Evolutionary conservation across 805 yeast species (phyloP).

Genomic region (Wickerhamiella musiphila): DNA sequence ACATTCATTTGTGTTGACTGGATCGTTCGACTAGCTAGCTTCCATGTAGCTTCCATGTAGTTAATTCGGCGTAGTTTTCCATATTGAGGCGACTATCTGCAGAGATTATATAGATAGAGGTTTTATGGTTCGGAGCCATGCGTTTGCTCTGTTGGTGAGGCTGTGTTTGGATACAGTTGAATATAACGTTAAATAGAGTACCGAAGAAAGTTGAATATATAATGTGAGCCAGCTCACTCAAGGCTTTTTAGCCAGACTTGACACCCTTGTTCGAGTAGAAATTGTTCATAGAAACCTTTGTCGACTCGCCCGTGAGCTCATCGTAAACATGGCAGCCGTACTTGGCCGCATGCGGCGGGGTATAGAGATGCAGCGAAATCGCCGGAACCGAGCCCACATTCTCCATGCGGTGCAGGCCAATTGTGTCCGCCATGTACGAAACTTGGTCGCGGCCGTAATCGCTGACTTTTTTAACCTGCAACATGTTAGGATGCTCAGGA

Average conservation of each 20-base stretch:
- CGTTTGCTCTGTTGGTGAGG: too few species aligned
- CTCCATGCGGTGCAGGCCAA: slow-evolving; percentile 49
- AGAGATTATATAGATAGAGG: too few species aligned
- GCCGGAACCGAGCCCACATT: slow-evolving; percentile 33
- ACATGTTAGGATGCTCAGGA: slow-evolving; percentile 12
- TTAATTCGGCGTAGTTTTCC: too few species aligned
- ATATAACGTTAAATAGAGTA: too few species aligned
- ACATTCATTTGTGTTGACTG: too few species aligned
- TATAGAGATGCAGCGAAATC: slow-evolving; percentile 52
- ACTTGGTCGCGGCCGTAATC: slow-evolving; percentile 26
- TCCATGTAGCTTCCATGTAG: too few species aligned
- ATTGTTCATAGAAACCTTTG: slow-evolving; percentile 26
- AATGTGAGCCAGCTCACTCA: background rate
- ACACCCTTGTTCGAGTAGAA: slow-evolving; percentile 47
- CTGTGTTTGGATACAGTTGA: too few species aligned
- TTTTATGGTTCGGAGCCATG: too few species aligned
- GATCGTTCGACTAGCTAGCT: too few species aligned
- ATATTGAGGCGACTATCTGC: too few species aligned
- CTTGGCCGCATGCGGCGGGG: slow-evolving; percentile 58
- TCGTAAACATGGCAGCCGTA: slow-evolving; percentile 30
- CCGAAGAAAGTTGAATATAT: background rate
- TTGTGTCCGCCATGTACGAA: slow-evolving; percentile 45
- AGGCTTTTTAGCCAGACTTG: slow-evolving; percentile 3
- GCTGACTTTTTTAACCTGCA: slow-evolving; percentile 18
- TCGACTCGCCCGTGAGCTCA: slow-evolving; percentile 27